phyloP scores from a whole-genome alignment of 176 grass and related monocot genomes.

The Phyllostachys edulis region DNA sequence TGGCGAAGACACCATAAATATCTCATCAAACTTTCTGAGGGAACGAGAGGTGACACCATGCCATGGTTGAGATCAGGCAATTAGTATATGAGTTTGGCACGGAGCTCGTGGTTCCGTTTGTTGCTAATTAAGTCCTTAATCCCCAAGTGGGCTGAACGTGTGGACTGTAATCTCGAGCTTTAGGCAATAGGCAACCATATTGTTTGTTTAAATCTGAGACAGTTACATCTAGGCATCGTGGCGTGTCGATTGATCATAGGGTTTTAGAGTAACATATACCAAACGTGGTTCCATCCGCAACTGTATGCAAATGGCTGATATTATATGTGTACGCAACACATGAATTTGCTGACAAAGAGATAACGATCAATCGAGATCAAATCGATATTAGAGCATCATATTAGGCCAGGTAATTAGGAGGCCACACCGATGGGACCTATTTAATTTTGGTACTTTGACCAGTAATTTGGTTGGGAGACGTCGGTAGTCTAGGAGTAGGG shows the following conservation, averaged over 20 bases:
- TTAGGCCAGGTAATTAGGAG: background rate
- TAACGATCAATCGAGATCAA: background rate
- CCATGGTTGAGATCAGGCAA: constrained; percentile 2
- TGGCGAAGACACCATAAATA: background rate
- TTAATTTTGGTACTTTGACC: background rate
- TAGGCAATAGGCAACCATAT: background rate
- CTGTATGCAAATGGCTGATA: background rate
- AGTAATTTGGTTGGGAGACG: background rate
- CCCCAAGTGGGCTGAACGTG: background rate
- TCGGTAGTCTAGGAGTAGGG: no score
- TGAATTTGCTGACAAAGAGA: background rate
- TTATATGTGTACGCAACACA: background rate
- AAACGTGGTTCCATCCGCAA: background rate
- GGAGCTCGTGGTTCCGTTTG: background rate
- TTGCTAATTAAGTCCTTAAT: background rate
- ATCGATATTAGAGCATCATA: background rate
- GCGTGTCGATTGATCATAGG: constrained; percentile 17
- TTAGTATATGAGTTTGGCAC: background rate
- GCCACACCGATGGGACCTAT: background rate
- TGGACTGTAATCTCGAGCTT: constrained; percentile 11
- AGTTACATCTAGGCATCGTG: background rate
- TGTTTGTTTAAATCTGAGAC: background rate
- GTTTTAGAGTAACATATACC: background rate
- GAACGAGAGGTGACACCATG: background rate
- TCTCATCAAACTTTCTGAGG: background rate